Base-by-base conservation (phyloP, 176 grass and related monocot species). In the Triticum timopheevii region DNA sequence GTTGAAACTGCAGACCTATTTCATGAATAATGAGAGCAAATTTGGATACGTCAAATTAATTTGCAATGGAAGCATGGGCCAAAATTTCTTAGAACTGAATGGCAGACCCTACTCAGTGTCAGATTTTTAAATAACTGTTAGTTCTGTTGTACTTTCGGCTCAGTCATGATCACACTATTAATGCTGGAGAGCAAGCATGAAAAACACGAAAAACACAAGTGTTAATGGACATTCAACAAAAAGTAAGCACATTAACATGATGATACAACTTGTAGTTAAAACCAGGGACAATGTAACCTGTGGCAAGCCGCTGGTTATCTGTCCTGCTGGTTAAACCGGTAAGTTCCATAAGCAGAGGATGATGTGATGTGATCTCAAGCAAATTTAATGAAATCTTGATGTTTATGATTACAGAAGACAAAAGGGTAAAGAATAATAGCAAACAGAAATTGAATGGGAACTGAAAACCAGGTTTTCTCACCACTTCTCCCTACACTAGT, bases 21-120 rank as follows among this genome's bases (percentile, higher is more conserved):
- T 74, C 58, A 65, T 79, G 34, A 56, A 83, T 67, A 76, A 65
- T 34, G 70, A 78, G 36, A 72, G 10, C 61, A 79, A 47, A 17
- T 39, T 73, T 56, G 40, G 44, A 81, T 19, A 73, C 7, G 65
- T 16, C 6, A 67, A 85, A 74, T 34, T 47, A 76, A 66, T 56
- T 12, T 78, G 27, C 54, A 87, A 45, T 13, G 44, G 33, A 77
- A 63, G 52, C 79, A 44, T 56, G 59, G 10, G 52, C 34, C 44
- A 68, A 33, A 66, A 44, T 7, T 50, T 49, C 8, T 62, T 69
- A 39, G 15, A 62, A 75, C 54, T 39, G 25, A 70, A 69, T 6
- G 34, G 17, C 40, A 86, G 38, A 82, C 70, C 64, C 72, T 84
- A 84, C 7, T 24, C 24, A 79, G 50, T 54, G 50, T 7, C 50